A percentile compares a stretch with the other conserved stretches of the same genome.
Evolutionary conservation across 768 basidiomycete species (phyloP).

Genomic region (Tylopilus plumbeoviolaceoides): DNA sequence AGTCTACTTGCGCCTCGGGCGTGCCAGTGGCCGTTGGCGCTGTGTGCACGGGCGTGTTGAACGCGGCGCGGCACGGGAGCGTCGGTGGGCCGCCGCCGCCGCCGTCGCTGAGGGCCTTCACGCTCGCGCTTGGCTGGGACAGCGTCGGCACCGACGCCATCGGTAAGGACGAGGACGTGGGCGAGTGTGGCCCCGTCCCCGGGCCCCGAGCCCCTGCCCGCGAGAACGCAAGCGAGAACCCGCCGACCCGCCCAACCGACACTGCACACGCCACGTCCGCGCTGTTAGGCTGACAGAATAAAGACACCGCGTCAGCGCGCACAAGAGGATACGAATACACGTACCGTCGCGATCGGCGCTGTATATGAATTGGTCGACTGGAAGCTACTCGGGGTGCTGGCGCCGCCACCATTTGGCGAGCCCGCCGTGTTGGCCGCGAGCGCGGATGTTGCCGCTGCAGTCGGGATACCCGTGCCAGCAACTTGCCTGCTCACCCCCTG

Average conservation of each 20-base stretch:
- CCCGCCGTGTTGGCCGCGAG: constrained; percentile 35
- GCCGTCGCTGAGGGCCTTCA: not conserved
- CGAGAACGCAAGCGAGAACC: constrained; percentile 46
- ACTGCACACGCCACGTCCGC: constrained; percentile 40
- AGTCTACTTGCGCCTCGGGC: constrained; percentile 20
- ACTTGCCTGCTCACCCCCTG: constrained; percentile 18
- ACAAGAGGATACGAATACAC: constrained; percentile 2
- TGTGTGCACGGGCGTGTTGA: too few relatives aligned
- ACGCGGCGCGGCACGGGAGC: not conserved
- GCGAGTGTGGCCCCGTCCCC: not conserved
- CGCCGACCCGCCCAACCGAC: constrained; percentile 48
- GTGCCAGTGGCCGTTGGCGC: too few relatives aligned
- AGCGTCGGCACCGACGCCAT: too few relatives aligned
- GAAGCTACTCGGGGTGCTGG: not conserved
- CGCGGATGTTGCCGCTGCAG: constrained; percentile 40
- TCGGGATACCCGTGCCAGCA: constrained; percentile 17
- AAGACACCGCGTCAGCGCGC: too few relatives aligned
- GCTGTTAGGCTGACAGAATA: constrained; percentile 15
- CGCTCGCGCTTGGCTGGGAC: too few relatives aligned
- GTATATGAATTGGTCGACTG: constrained; percentile 35
- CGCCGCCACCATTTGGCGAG: not conserved
- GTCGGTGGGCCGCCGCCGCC: not conserved
- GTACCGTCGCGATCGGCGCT: constrained; percentile 24
- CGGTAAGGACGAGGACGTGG: not conserved
- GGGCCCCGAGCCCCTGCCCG: too few relatives aligned